Percentiles rank a stretch among this genome's conserved stretches.
Evolutionary conservation across 2,329 filamentous ascomycete genomes (phyloP).

Genomic region (Claviceps paspali): DNA sequence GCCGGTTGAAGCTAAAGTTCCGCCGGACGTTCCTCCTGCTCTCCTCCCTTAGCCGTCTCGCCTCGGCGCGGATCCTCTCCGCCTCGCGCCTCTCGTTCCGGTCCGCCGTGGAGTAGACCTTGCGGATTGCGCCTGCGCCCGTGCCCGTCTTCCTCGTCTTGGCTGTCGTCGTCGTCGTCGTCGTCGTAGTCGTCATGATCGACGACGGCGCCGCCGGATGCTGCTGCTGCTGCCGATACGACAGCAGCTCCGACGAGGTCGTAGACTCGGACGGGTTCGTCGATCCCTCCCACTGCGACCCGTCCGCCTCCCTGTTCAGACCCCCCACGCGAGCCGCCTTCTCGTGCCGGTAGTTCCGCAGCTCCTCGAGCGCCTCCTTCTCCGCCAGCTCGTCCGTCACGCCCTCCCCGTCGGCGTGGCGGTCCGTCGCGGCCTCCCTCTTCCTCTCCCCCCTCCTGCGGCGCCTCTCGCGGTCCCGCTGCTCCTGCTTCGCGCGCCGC

Average conservation of each 20-base stretch:
- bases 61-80: conserved; percentile 41
- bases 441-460: conserved; percentile 11
- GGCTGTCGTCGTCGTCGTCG: conserved; percentile 26
- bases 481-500: conserved; percentile 36
- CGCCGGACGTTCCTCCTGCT: conserved; percentile 28
- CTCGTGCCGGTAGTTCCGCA: conserved; percentile 75
- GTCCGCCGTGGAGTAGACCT: conserved; percentile 46
- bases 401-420: conserved; percentile 41
- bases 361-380: conserved; percentile 47
- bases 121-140: conserved; percentile 31
- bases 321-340: conserved; percentile 77
- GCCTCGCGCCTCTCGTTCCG: conserved; percentile 35
- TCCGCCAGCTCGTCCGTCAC: conserved; percentile 50
- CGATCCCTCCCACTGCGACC: conserved; percentile 62
- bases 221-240: conserved; percentile 42
- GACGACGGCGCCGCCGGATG: too few species aligned
- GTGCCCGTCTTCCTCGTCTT: too few species aligned
- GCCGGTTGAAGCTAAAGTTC: conserved; percentile 39
- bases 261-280: conserved; percentile 51
- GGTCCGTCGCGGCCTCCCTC: conserved; percentile 25
- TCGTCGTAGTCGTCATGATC: conserved; percentile 22
- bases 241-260: conserved; percentile 42
- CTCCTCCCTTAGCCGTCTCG: conserved; percentile 37
- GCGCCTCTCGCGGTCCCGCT: conserved; percentile 23
- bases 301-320: conserved; percentile 69